phyloP scores from a whole-genome alignment of 352 stramenopile species.

The Vaucheria bursata region DNA sequence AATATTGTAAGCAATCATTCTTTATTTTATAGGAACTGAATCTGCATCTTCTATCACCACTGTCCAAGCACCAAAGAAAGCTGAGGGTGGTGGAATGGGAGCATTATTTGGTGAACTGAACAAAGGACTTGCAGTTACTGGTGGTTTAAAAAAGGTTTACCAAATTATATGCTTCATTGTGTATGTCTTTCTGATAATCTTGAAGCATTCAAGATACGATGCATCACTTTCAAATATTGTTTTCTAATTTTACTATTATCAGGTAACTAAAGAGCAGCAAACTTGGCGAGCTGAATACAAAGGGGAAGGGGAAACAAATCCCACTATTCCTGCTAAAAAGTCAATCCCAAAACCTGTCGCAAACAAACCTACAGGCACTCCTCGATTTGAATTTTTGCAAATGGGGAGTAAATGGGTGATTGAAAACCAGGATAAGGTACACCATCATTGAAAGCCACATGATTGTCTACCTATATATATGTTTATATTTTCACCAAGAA shows the following conservation, averaged over 20 bases:
- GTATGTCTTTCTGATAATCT: too few species aligned
- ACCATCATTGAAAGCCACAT: too few species aligned
- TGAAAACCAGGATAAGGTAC: conserved; percentile 79
- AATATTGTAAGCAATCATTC: too few species aligned
- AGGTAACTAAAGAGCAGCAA: conserved; percentile 89
- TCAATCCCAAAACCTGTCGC: conserved; percentile 11
- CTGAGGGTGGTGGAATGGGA: conserved; percentile 57
- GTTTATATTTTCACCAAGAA: too few species aligned
- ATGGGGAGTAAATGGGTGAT: conserved; percentile 92
- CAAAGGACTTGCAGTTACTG: conserved; percentile 79
- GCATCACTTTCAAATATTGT: too few species aligned
- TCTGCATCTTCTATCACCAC: too few species aligned
- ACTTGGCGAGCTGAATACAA: conserved; percentile 92
- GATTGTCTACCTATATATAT: too few species aligned
- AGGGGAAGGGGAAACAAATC: conserved; percentile 51
- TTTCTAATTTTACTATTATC: background rate
- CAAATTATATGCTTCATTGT: too few species aligned
- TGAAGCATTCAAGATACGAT: too few species aligned
- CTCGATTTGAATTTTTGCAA: conserved; percentile 68
- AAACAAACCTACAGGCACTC: conserved; percentile 49
- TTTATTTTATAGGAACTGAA: too few species aligned
- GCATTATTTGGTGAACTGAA: conserved; percentile 75
- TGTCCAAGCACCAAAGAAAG: conserved; percentile 12
- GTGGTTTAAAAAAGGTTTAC: conserved; percentile 80
- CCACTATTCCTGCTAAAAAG: conserved; percentile 47